Evolutionary conservation across 2,329 filamentous ascomycete species (phyloP), one percentile per base, ranked within the genome.

Genomic region (Fusarium sterilihyphosum): DNA sequence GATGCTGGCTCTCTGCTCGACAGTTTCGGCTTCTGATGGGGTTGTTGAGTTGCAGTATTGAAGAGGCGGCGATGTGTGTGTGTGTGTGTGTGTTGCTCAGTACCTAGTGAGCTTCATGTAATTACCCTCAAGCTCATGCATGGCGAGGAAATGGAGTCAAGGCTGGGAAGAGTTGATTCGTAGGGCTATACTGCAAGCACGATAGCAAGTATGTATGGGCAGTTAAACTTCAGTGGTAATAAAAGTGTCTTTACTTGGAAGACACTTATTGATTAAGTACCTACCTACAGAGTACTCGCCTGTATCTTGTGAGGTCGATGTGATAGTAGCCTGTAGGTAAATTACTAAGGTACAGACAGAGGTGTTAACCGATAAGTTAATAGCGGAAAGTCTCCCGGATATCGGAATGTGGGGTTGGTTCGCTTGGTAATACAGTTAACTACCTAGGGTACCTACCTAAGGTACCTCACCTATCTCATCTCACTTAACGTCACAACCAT

Each of bases 1-100:
- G 95, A 97, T 84, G 89, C 93, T 35, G 94, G 90, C 81, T 96
- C 94, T 67, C 84, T 99, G 79, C 86, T 98, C 77, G 96, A 98
- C 86, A 95, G 90, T 81, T 98, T 98, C 88, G 96, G 96, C 3
- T 96, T 98, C 80, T 98, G 77, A 64, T 31, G n/a, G 11, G 22
- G 26, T 35, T 13, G n/a, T 26, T 29, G 24, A 47, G 50, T 17
- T 33, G 24, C 22, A 24, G n/a, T n/a, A 17, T 46, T 17, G 31
- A 29, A 52, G 29, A 60, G 18, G 31, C 18, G 26, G 37, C 50
- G 31, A 40, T 49, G 12, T 29, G 12, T 35, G 37, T n/a, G 26
- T 38, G 38, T 17, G 12, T 35, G 37, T 49, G 37, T n/a, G 26
- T 38, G 38, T 17, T 33, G 18, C 52, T n/a, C 29, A 50, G 17